Evolutionary conservation across 306 rosid genomes (phyloP), one percentile per base, ranked within the genome.

Genomic region (Leucaena leucocephala): DNA sequence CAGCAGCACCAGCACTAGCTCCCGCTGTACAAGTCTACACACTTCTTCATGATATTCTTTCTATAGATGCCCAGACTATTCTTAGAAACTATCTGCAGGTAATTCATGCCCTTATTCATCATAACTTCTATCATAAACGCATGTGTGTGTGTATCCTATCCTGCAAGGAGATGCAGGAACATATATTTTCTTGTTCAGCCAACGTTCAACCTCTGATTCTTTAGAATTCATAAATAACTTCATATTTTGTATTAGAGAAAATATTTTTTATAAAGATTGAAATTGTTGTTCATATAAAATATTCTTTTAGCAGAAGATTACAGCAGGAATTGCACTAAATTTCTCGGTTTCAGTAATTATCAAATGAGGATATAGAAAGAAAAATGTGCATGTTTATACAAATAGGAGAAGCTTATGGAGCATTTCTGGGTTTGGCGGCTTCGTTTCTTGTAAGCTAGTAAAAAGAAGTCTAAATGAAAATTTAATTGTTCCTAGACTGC

Each of bases 31-130:
- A 90, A 87, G 92, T 95, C 72, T 95, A 85, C 85, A 80, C 84
- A 64, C 91, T 91, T 50, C 97, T 95, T 75, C 99, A 90, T 70
- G 99, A 95, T 73, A 93, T 95, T 82, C 90, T 95, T 17, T 87
- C 93, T 84, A 67, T 82, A 36, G 99, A 95, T 69, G 90, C 97
- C 52, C 98, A 95, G 80, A 84, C 88, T 75, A 91, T 81, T 87
- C 84, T 95, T 59, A 86, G 82, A 80, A 91, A 89, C 84, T 95
- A 95, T 88, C 85, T 95, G 82, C 92, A 88, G 98, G 99, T 93
- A 77, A 27, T 10, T 55, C 9, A 21, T 52, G 38, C 75, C 13
- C 75, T 77, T 82, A 33, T 7, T 27, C 27, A 27, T 27, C 27
- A 27, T 27, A 27, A 27, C 27, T 27, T 27, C 27, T 69, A 65